phyloP scores from a whole-genome alignment of 2,329 filamentous ascomycete species.

The Curvularia spicifera region DNA sequence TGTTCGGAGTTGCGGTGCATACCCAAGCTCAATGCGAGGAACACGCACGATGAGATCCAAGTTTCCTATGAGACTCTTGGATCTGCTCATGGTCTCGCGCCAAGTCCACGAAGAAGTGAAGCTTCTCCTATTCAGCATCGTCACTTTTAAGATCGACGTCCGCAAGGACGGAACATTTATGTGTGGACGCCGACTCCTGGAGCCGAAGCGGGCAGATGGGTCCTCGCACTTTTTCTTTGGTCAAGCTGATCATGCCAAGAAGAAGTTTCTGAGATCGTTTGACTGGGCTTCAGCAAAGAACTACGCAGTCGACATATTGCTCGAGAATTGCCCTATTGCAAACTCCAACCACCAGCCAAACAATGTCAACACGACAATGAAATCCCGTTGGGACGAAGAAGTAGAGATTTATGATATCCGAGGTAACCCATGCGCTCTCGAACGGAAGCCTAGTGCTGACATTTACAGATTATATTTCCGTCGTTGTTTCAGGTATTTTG shows the following conservation, averaged over 20 bases:
- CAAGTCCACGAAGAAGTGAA: slow-evolving; percentile 39
- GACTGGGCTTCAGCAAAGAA: slow-evolving; percentile 42
- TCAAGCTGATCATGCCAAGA: slow-evolving; percentile 25
- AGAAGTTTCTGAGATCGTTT: slow-evolving; percentile 37
- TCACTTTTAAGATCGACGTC: slow-evolving; percentile 41
- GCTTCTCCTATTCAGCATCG: slow-evolving; percentile 38
- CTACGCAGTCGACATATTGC: slow-evolving; percentile 41
- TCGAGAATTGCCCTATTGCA: slow-evolving; percentile 29
- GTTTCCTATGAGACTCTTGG: slow-evolving; percentile 29
- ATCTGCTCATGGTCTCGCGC: slow-evolving; percentile 36
- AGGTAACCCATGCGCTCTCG: slow-evolving; percentile 17
- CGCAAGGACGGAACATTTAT: slow-evolving; percentile 43
- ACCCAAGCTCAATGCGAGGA: not conserved
- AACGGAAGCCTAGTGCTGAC: not conserved
- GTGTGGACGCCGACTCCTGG: slow-evolving; percentile 41
- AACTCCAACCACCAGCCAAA: not conserved
- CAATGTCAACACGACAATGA: not conserved
- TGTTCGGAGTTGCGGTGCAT: not conserved
- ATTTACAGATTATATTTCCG: slow-evolving; percentile 37
- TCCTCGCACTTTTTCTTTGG: slow-evolving; percentile 25
- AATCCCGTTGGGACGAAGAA: slow-evolving; percentile 40
- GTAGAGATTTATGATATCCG: slow-evolving; percentile 48
- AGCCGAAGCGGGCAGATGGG: slow-evolving; percentile 38
- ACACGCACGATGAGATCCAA: not conserved
- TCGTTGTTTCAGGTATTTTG: slow-evolving; percentile 42